Evolutionary conservation across 2,329 filamentous ascomycete species (phyloP), one percentile per base, ranked within the genome.

Genomic region (Neofusicoccum umdonicola): DNA sequence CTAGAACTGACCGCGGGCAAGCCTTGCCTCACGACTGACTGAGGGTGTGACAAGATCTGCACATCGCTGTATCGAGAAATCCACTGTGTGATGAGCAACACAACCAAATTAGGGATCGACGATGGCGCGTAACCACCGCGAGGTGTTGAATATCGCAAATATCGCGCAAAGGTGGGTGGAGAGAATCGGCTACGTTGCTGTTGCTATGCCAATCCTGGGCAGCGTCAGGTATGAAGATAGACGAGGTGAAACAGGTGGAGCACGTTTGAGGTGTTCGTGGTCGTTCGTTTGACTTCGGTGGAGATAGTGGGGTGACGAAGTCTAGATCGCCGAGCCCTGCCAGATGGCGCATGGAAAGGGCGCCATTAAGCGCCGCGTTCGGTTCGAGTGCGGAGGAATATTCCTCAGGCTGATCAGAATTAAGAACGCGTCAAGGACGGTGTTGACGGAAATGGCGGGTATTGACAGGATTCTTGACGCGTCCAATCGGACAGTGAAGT

Each of bases 281-380:
- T 31, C 47, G 41, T 60, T 60, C 42, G 56, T 60, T 60, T 60
- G 56, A 60, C 15, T 45, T 47, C 17, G 56, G 56, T 60, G 56
- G 56, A 15, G 56, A 60, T 37, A 60, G 56, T 60, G 56, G 56
- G 56, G 56, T 60, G 56, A 47, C 9, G 27, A 35, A 60, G 56
- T 37, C 56, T 60, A 60, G 56, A 60, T 60, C 41, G 42, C 56
- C 56, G 41, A 60, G 27, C n/a, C 37, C 56, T 60, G 56, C 56
- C 56, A 60, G 42, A 60, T 60, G 56, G 56, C 56, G 56, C 56
- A 60, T 47, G n/a, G 17, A 13, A 37, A 60, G 41, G 9, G 56
- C 42, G 12, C 44, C 42, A 37, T 47, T 60, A 60, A 60, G 56
- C 56, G 56, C 56, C 42, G 56, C 31, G 37, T 39, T 60, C 56